These are phyloP conservation scores for Rhodotorula kratochvilovae DNA, from an alignment of 768 basidiomycete genomes.

Conservation along the genomic window DNA sequence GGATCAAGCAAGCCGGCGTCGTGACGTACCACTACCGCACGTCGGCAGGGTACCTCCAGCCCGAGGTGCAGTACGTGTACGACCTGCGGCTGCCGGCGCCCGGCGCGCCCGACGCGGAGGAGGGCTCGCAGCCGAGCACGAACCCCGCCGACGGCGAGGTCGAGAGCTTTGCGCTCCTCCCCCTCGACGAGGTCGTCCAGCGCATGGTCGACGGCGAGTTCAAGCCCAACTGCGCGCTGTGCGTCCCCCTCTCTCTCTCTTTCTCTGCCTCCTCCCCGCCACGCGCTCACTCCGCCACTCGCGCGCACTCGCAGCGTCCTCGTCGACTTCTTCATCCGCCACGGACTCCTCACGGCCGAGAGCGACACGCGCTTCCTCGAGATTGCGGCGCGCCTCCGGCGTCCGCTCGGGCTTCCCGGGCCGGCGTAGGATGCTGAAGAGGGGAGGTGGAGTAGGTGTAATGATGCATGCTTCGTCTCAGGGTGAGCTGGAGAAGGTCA, in stretches of 20 bases:
- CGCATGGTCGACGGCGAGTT: conserved; percentile 69
- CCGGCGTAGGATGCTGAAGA: conserved; percentile 3
- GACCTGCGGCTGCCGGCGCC: conserved; percentile 65
- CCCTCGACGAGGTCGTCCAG: conserved; percentile 59
- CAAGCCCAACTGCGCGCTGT: conserved; percentile 87
- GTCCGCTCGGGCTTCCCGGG: conserved; percentile 13
- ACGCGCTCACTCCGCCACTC: background rate
- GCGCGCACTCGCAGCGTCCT: conserved; percentile 56
- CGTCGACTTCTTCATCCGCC: conserved; percentile 81
- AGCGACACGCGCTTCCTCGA: conserved; percentile 55
- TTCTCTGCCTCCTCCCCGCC: background rate
- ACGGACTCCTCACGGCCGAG: conserved; percentile 78
- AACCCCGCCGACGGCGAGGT: conserved; percentile 82
- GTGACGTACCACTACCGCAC: conserved; percentile 78
- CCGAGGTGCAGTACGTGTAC: conserved; percentile 67
- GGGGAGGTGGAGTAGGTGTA: background rate
- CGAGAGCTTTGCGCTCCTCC: conserved; percentile 80
- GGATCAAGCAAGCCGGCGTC: conserved; percentile 62
- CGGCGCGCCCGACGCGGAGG: background rate
- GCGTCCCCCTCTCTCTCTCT: background rate
- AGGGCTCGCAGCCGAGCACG: conserved; percentile 47
- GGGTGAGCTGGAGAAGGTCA: background rate
- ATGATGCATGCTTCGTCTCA: too few relatives aligned
- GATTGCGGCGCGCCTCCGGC: conserved; percentile 10
- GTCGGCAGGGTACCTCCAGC: conserved; percentile 65